These are phyloP conservation scores for Trichoderma sp. DNA, from an alignment of 2,329 filamentous ascomycete species.

Conservation along the genomic window DNA sequence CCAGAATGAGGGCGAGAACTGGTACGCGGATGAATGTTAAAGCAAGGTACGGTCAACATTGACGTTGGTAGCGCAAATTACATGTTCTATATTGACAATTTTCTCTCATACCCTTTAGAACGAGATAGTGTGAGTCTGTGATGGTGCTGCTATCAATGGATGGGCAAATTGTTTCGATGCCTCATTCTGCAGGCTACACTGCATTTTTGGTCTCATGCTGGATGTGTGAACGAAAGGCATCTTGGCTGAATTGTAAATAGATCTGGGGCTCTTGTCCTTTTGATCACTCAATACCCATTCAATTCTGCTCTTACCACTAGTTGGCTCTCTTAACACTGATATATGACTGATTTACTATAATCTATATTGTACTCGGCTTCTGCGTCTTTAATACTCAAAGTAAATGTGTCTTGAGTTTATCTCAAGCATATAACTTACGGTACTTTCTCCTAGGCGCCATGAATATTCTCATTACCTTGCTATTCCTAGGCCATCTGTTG, in stretches of 20 bases:
- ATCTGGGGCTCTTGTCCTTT: not conserved
- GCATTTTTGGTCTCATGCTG: not conserved
- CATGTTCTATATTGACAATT: not conserved
- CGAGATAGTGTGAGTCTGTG: not conserved
- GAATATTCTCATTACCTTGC: not conserved
- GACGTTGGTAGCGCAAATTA: not conserved
- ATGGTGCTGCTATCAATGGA: not conserved
- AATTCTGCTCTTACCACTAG: not conserved
- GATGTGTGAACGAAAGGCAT: not conserved
- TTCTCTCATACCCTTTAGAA: not conserved
- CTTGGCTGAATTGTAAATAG: not conserved
- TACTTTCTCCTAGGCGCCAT: not conserved
- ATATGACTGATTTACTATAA: not conserved
- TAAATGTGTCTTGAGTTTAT: not conserved
- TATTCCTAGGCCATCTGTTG: not conserved
- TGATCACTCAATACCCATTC: not conserved
- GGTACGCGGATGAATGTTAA: not conserved
- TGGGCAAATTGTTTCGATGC: not conserved
- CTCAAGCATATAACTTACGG: no score
- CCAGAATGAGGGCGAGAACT: not conserved
- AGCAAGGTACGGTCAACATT: not conserved
- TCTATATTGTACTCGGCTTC: not conserved
- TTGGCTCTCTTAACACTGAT: not conserved
- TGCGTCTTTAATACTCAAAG: not conserved
- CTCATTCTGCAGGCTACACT: not conserved